Conservation (phyloP, 495 filamentous ascomycete species). For the Penicillium waksmanii region DNA sequence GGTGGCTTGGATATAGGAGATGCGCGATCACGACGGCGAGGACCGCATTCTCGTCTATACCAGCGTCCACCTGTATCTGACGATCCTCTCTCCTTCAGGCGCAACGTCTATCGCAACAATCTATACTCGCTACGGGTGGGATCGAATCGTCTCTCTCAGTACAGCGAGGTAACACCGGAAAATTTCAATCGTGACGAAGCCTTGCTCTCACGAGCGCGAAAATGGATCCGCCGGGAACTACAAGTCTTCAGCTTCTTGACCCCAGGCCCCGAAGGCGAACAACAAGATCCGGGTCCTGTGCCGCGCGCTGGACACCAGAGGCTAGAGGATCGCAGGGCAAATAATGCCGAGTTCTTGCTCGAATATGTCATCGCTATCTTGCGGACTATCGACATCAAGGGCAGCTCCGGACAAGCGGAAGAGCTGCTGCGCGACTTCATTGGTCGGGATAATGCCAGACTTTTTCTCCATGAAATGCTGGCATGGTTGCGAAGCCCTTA, state of each 20-base stretch:
- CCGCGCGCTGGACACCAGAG: slow-evolving; percentile 42
- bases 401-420: slow-evolving; percentile 81
- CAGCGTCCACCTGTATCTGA: slow-evolving; percentile 41
- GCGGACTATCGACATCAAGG: slow-evolving; percentile 88
- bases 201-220: slow-evolving; percentile 79
- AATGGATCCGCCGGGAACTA: slow-evolving; percentile 86
- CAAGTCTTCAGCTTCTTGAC: slow-evolving; percentile 82
- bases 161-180: slow-evolving; percentile 72
- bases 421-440: slow-evolving; percentile 87
- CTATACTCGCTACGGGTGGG: slow-evolving; percentile 86
- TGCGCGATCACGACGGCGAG: slow-evolving; percentile 23
- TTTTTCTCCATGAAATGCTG: slow-evolving; percentile 85
- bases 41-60: slow-evolving; percentile 28
- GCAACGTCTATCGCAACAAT: slow-evolving; percentile 73
- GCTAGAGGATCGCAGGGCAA: slow-evolving; percentile 55
- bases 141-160: slow-evolving; percentile 77
- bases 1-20: slow-evolving; percentile 5
- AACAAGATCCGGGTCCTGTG: slow-evolving; percentile 18
- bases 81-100: slow-evolving; percentile 67
- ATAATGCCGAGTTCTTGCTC: slow-evolving; percentile 87
- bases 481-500: slow-evolving; percentile 83
- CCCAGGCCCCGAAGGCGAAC: slow-evolving; percentile 35
- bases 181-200: slow-evolving; percentile 65
- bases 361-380: slow-evolving; percentile 89
- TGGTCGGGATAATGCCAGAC: slow-evolving; percentile 71